Base-by-base conservation (phyloP, 768 basidiomycete species). In the Zangia roseola region DNA sequence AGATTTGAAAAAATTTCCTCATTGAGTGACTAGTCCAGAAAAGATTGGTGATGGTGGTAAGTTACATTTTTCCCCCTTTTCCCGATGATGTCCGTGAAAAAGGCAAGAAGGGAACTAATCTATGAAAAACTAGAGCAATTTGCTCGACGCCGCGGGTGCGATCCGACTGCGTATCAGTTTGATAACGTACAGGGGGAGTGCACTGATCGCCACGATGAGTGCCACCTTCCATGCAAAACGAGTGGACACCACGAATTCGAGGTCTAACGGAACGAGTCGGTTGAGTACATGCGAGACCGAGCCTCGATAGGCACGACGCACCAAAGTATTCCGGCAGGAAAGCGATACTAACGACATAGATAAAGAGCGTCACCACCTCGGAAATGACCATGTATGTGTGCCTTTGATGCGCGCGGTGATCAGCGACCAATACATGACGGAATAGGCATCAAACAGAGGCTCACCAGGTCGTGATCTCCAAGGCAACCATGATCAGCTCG, bases 251-350 rank as follows among this genome's bases (percentile, higher is more conserved):
- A 98, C 94, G 62, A 98, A 98, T 0, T 88, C 78, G 39, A 97
- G 83, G 71, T 99, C 95, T 97, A 60, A 4, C 31, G 21, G 45
- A 26, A 37, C 33, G 16, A 12, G 9, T 7, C 7, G 33, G 47
- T 17, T 45, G 44, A 55, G 58, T n/a, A n/a, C 23, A 49, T 4
- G 19, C 23, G n/a, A 9, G 7, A 25, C 19, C 6, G 10, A 20
- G 28, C 12, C 47, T 9, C 36, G 16, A 30, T 24, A 42, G 10
- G 25, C 13, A 7, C n/a, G 30, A 34, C 88, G 54, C 48, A 97
- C 95, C 95, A 65, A 99, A 99, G 70, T 95, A 99, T 69, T 93
- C 92, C 0, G 94, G 95, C 35, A 99, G 71, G 70, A 99, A 94
- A 0, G 85, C 83, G 54, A 99, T 97, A 63, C 91, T 94, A 39